phyloP scores from a whole-genome alignment of 371 early-diverging fungal species.

The Mycotypha africana region DNA sequence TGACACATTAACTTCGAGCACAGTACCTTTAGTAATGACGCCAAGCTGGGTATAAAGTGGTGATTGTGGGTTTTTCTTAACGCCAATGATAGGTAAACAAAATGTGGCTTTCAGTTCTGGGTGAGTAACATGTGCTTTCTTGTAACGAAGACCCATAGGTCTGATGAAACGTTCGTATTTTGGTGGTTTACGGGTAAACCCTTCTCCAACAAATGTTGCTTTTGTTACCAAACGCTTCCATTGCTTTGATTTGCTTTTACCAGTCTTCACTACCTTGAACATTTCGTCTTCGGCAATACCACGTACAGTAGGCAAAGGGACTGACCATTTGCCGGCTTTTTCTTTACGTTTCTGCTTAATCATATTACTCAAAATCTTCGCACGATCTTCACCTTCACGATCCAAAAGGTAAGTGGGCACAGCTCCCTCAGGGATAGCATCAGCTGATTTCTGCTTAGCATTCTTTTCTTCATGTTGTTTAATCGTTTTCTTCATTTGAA shows the following conservation, averaged over 20 bases:
- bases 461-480: conserved; percentile 97
- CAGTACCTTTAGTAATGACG: conserved; percentile 99
- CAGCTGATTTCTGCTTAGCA: conserved; percentile 84
- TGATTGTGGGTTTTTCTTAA: conserved; percentile 99
- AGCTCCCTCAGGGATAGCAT: conserved; percentile 92
- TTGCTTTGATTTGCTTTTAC: conserved; percentile 92
- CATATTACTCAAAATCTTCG: conserved; percentile 98
- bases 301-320: conserved; percentile 98
- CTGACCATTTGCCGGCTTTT: conserved; percentile 98
- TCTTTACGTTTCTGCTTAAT: conserved; percentile 99
- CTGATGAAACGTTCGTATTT: conserved; percentile 99
- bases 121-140: conserved; percentile 99
- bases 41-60: conserved; percentile 98
- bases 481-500: conserved; percentile 99
- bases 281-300: conserved; percentile 99
- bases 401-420: conserved; percentile 99
- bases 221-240: conserved; percentile 99
- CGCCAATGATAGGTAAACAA: conserved; percentile 96
- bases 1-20: conserved; percentile 93
- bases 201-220: conserved; percentile 99
- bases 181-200: conserved; percentile 99
- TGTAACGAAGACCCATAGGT: conserved; percentile 98
- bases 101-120: conserved; percentile 99
- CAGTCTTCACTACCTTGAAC: conserved; percentile 97
- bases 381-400: conserved; percentile 96